These are phyloP conservation scores for Syncephalastrum sp. DNA, from an alignment of 371 early-diverging fungal genomes.

Conservation along the genomic window DNA sequence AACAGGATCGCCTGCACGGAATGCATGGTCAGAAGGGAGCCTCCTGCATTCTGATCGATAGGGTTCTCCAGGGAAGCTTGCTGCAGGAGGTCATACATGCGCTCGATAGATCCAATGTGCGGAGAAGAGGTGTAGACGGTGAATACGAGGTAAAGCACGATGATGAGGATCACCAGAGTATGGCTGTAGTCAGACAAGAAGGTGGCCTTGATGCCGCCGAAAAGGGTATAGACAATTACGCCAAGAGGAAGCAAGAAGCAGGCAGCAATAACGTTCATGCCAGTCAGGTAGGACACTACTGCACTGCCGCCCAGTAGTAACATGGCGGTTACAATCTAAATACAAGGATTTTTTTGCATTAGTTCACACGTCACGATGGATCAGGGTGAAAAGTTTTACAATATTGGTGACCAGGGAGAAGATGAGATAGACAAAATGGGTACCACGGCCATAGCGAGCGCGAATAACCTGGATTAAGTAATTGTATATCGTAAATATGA, in stretches of 20 bases:
- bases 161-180: conserved; percentile 64
- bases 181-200: conserved; percentile 73
- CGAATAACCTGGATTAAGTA: conserved; percentile 35
- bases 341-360: not conserved
- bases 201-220: conserved; percentile 73
- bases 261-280: conserved; percentile 65
- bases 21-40: conserved; percentile 66
- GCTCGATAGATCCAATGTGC: conserved; percentile 60
- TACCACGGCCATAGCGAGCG: conserved; percentile 59
- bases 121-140: conserved; percentile 62
- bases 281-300: conserved; percentile 64
- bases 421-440: conserved; percentile 59
- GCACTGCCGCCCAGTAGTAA: conserved; percentile 67
- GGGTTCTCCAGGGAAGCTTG: conserved; percentile 48
- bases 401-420: conserved; percentile 60
- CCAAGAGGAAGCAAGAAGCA: conserved; percentile 69
- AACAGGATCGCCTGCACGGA: conserved; percentile 64
- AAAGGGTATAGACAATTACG: conserved; percentile 64
- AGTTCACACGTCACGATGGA: no score
- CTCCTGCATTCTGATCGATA: conserved; percentile 59
- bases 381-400: conserved; percentile 15
- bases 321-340: conserved; percentile 68
- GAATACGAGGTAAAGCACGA: conserved; percentile 65
- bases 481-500: no score
- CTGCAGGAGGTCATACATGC: conserved; percentile 64